phyloP scores from a whole-genome alignment of 805 yeast species.

The Candida pseudofarinosa region DNA sequence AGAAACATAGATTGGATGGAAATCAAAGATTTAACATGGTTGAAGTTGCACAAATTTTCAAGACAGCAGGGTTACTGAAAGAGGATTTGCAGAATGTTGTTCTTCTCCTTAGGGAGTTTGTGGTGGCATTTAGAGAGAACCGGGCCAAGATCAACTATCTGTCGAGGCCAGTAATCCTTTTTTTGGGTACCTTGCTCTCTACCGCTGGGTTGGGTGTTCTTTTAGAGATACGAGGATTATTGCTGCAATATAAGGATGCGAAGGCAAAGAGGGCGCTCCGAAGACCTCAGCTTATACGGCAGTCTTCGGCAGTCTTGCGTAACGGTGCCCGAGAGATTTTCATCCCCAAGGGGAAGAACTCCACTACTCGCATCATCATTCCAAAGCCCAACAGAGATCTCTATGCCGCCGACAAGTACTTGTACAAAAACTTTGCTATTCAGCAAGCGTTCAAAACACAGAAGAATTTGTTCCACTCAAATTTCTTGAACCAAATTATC shows the following conservation, averaged over 20 bases:
- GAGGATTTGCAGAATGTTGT: conserved; percentile 33
- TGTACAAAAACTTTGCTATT: conserved; percentile 44
- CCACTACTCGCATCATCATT: conserved; percentile 38
- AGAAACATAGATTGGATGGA: background rate
- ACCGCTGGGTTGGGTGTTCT: conserved; percentile 39
- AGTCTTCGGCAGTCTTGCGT: conserved; percentile 38
- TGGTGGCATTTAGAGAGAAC: conserved; percentile 31
- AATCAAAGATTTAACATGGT: conserved; percentile 19
- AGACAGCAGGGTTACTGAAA: conserved; percentile 26
- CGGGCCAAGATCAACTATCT: conserved; percentile 36
- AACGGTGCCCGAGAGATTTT: conserved; percentile 46
- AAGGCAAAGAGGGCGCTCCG: conserved; percentile 19
- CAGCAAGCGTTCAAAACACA: conserved; percentile 27
- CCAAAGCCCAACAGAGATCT: conserved; percentile 46
- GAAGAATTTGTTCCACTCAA: conserved; percentile 45
- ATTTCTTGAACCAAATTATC: conserved; percentile 65
- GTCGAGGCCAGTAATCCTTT: conserved; percentile 40
- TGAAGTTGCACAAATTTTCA: conserved; percentile 19
- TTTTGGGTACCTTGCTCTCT: conserved; percentile 35
- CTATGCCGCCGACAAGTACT: conserved; percentile 53
- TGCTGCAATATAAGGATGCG: conserved; percentile 29
- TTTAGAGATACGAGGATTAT: conserved; percentile 25
- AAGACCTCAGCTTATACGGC: conserved; percentile 37
- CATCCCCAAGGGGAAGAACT: conserved; percentile 42
- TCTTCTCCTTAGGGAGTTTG: conserved; percentile 33